Base-by-base conservation (phyloP, 495 filamentous ascomycete genomes). In the Trichodelitschia bisporula region DNA sequence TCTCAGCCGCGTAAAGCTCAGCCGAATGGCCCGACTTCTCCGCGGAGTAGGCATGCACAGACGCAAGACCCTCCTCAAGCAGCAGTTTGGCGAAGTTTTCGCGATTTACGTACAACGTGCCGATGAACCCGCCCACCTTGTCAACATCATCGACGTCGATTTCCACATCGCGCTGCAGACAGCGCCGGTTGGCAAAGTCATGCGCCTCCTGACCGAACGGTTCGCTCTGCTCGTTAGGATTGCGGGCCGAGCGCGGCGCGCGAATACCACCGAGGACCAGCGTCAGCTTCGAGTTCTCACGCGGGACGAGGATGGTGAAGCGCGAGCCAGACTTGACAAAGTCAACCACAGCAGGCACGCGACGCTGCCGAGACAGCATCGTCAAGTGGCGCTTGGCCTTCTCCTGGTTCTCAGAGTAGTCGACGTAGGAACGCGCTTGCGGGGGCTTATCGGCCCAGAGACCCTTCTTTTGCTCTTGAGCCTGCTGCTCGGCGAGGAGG, bases 101-200 rank as follows among this genome's bases (percentile, higher is more conserved):
- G 24, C 83, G 78, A 59, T 83, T 86, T 44, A 95, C 61, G 41
- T 83, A 92, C 2, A 99, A 64, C 11, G 75, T 76, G 28, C 89
- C 89, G 39, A 99, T 92, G 58, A 99, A 99, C 32, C 84, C 89
- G 40, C 89, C 89, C 19, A 78, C 70, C 57, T 91, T 91, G 56
- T 99, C 89, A 31, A 77, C 76, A 44, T 80, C 82, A 51, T 90
- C 75, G 6, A 99, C 70, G 36, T 95, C 80, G 35, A 99, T 78
- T 54, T 95, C 86, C 25, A 90, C 83, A 43, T 99, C 89, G 27
- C 89, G 69, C 58, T 99, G 89, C 57, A 83, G 72, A 52, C 72
- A 77, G 24, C 78, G 72, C 31, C 64, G 72, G 49, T 77, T 79
- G 16, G 79, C 80, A 39, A 91, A 66, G 18, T 95, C 82, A 30